Evolutionary conservation across 164 flowering plant species (phyloP), one percentile per base, ranked within the genome.

Genomic region (Nymphaea thermarum): DNA sequence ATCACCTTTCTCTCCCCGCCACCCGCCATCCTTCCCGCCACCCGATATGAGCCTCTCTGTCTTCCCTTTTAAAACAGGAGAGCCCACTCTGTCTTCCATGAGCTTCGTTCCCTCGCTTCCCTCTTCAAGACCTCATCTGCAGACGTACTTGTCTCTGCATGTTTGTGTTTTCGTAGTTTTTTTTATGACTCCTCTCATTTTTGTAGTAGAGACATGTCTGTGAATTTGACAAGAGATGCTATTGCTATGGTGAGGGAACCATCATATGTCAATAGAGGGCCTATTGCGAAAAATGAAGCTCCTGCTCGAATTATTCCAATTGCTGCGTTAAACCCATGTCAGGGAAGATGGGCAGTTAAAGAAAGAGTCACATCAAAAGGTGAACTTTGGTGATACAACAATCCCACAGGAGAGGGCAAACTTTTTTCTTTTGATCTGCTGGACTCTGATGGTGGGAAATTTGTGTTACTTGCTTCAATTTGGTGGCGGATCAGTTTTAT

Each of bases 291-390:
- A 80, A 90, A 88, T 78, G 99, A 90, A 76, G 90, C 92, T 60
- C 80, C 89, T 36, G 74, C 89, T 0, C 82, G 89, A 76, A 78
- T 86, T 70, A 77, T 94, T 60, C 99, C 98, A 10, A 91, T 94
- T 70, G 81, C 91, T 78, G 93, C 96, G 63, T 68, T 94, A 47
- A 91, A 86, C 79, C 99, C 99, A 2, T 94, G 88, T 77, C 86
- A 80, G 73, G 86, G 89, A 4, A 77, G 87, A 76, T 94, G 99
- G 99, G 88, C 96, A 64, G 84, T 94, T 62, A 94, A 87, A 82
- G 99, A 93, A 8, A 80, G 99, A 68, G 99, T 94, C 18, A 91
- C 96, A 18, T 74, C 84, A 45, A 91, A 94, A 66, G 81, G 85
- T 43, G 96, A 85, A 16, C 87, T 94, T 10, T 80, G 91, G 70